Conservation (phyloP, 805 yeast genomes). For the Ogataea zsoltii region DNA sequence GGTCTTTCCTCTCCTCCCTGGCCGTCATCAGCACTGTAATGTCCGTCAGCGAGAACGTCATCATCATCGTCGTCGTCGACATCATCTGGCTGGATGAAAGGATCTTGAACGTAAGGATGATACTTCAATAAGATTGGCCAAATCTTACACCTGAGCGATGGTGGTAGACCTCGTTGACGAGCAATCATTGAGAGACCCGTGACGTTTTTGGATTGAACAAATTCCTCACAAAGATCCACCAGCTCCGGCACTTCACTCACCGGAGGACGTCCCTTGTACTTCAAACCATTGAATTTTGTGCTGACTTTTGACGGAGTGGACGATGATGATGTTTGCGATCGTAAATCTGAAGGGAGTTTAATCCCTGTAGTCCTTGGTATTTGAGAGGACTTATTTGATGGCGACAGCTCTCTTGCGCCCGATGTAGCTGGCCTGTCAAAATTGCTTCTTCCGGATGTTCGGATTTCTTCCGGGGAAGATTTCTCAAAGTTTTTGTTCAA, state of each 20-base stretch:
- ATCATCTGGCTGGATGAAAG: slow-evolving; percentile 66
- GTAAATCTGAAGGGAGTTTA: not conserved
- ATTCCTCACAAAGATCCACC: slow-evolving; percentile 54
- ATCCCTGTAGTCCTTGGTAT: not conserved
- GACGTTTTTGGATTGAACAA: slow-evolving; percentile 60
- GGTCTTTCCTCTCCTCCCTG: slow-evolving; percentile 18
- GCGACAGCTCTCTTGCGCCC: not conserved
- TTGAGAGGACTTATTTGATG: not conserved
- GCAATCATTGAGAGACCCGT: slow-evolving; percentile 79
- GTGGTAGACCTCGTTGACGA: slow-evolving; percentile 83
- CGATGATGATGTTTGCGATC: slow-evolving; percentile 7
- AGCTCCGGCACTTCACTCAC: slow-evolving; percentile 50
- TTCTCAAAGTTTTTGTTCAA: slow-evolving; percentile 2
- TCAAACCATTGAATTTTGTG: slow-evolving; percentile 23
- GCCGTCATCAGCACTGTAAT: slow-evolving; percentile 18
- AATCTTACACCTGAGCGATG: slow-evolving; percentile 68
- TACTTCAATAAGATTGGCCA: slow-evolving; percentile 84
- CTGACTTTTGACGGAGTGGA: slow-evolving; percentile 17
- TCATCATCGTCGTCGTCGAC: slow-evolving; percentile 39
- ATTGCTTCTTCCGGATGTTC: not conserved
- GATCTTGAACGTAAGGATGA: slow-evolving; percentile 83
- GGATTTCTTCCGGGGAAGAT: not conserved
- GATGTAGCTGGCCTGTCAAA: not conserved
- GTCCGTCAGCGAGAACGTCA: slow-evolving; percentile 16
- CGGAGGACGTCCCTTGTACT: slow-evolving; percentile 41